Evolutionary conservation across 768 basidiomycete species (phyloP).

Genomic region (Lentinula sp.): DNA sequence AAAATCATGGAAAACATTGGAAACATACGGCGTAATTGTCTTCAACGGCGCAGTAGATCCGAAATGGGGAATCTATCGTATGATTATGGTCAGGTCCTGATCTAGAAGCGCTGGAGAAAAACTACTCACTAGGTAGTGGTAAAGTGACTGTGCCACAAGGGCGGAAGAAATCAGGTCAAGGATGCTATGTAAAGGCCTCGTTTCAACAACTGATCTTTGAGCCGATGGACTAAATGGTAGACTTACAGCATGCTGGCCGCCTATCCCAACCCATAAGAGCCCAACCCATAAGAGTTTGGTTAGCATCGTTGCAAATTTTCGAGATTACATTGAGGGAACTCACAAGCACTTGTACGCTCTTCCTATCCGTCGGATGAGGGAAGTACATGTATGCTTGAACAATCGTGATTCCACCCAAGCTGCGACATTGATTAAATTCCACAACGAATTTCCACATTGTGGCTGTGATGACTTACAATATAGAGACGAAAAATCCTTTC

Average conservation of each 20-base stretch:
- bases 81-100: background rate
- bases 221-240: background rate
- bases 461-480: background rate
- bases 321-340: background rate
- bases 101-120: background rate
- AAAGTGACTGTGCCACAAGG: constrained; percentile 36
- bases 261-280: background rate
- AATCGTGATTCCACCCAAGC: constrained; percentile 33
- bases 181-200: constrained; percentile 9
- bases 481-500: constrained; percentile 1
- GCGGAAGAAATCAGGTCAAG: constrained; percentile 33
- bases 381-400: constrained; percentile 38
- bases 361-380: constrained; percentile 21
- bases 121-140: constrained; percentile 33
- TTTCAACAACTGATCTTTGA: background rate
- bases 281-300: background rate
- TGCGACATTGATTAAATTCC: constrained; percentile 6
- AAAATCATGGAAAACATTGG: background rate
- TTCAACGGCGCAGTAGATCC: constrained; percentile 31
- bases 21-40: constrained; percentile 31
- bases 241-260: constrained; percentile 14
- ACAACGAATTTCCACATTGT: background rate
- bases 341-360: constrained; percentile 24
- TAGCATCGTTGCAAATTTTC: background rate
- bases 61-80: constrained; percentile 33